Base-by-base conservation (phyloP, 495 filamentous ascomycete species). In the Podospora australis region DNA sequence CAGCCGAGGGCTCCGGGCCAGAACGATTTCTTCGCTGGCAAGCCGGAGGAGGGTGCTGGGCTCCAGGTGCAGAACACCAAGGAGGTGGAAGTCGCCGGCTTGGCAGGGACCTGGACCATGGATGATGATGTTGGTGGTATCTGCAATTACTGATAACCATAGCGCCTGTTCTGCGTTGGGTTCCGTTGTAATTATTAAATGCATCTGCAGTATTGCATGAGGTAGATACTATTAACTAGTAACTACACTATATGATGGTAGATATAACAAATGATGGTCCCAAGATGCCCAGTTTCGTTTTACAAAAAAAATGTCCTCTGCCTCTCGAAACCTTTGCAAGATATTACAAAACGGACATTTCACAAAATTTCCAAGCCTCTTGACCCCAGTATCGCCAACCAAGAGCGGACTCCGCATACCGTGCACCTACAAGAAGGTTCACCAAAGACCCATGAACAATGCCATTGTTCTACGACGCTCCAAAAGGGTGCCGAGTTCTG, bases 21-120 rank as follows among this genome's bases (percentile, higher is more conserved):
- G 45, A 63, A 60, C 24, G 77, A 78, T 36, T 78, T 78, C 58
- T 77, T 78, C 61, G 59, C 86, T 29, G 86, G 81, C 8, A 90
- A 90, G 68, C 52, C 60, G 0, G 70, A 73, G 38, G 59, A 60
- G 19, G 56, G 53, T 7, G 56, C 44, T 3, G 60, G 49, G 2
- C 5, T 54, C 21, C 54, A 34, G 42, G 47, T 55, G 10, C 5
- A 16, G 6, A 47, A 60, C 24, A 26, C 53, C 10, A 55, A 64
- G 13, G 68, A 81, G 22, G 82, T 80, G 35, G 83, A 89, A 58
- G 69, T 88, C 4, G 79, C 85, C 13, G 90, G 90, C 5, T 70
- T 95, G 46, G 88, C 88, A 3, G 89, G 88, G 2, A 85, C 81
- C 2, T 96, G 90, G 90, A 79, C 77, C 2, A 82, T 90, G 46